These are phyloP conservation scores for Gossypium thurberi DNA, from an alignment of 345 rosid genomes.

Conservation along the genomic window DNA sequence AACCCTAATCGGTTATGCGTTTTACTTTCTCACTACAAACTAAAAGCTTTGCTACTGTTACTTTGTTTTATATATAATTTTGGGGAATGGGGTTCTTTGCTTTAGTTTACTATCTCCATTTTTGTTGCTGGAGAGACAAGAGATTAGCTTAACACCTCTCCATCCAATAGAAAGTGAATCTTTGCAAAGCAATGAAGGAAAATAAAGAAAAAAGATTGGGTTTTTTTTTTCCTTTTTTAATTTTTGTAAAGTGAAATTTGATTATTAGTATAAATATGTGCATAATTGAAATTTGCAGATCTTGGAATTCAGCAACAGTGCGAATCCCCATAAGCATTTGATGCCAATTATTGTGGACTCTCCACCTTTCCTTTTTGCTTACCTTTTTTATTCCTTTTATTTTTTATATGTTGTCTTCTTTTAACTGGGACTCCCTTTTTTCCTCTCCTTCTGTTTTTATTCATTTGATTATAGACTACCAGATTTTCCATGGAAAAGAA, in stretches of 20 bases:
- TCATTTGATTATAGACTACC: neutral
- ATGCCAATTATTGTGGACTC: conserved; percentile 54
- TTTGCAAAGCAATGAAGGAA: neutral
- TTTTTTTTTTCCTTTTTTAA: neutral
- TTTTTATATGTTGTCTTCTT: neutral
- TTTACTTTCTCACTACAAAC: conserved; percentile 10
- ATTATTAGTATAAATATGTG: neutral
- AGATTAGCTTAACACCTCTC: neutral
- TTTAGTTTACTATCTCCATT: neutral
- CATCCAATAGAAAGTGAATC: neutral
- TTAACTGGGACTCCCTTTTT: neutral
- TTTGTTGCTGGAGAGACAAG: neutral
- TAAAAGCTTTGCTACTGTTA: neutral
- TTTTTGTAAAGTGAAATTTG: neutral
- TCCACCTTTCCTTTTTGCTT: conserved; percentile 29
- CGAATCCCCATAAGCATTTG: conserved; percentile 77
- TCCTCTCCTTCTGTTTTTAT: neutral
- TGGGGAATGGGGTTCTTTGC: neutral
- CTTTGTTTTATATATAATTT: neutral
- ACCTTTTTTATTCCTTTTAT: conserved; percentile 12
- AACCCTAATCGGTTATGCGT: conserved; percentile 11
- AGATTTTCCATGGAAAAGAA: neutral
- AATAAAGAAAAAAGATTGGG: neutral
- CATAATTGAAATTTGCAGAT: conserved; percentile 30
- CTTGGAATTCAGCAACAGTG: conserved; percentile 67